These are phyloP conservation scores for Linnemannia exigua DNA, from an alignment of 192 early-diverging fungal genomes.

Conservation along the genomic window DNA sequence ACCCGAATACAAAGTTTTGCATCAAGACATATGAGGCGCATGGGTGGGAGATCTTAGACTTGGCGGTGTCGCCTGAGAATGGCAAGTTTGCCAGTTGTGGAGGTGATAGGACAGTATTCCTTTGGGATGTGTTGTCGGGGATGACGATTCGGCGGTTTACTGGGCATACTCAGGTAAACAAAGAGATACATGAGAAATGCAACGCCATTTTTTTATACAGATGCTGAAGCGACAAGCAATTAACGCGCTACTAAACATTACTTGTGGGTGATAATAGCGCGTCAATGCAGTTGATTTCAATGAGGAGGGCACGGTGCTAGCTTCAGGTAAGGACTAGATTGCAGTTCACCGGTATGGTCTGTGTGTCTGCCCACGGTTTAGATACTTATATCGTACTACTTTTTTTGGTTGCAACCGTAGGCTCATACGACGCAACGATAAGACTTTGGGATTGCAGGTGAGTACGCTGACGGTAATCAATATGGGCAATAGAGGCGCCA, in stretches of 20 bases:
- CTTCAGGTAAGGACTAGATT: slow-evolving; percentile 73
- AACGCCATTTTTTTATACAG: too few relatives aligned
- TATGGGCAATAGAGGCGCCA: too few relatives aligned
- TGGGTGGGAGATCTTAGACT: slow-evolving; percentile 83
- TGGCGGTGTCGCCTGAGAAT: slow-evolving; percentile 80
- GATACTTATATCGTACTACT: neutral
- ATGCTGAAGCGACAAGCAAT: too few relatives aligned
- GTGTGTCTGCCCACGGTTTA: too few relatives aligned
- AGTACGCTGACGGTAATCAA: too few relatives aligned
- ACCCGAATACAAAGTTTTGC: slow-evolving; percentile 72
- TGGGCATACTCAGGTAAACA: slow-evolving; percentile 80
- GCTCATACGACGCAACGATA: slow-evolving; percentile 79
- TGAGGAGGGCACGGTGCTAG: slow-evolving; percentile 79
- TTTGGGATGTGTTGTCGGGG: slow-evolving; percentile 91
- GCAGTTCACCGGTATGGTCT: neutral
- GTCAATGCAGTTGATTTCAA: slow-evolving; percentile 91
- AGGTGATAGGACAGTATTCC: slow-evolving; percentile 82
- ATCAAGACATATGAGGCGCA: slow-evolving; percentile 90
- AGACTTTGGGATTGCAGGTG: slow-evolving; percentile 86
- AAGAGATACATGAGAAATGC: neutral
- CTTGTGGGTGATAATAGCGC: slow-evolving; percentile 53
- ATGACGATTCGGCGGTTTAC: slow-evolving; percentile 78
- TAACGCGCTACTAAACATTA: neutral
- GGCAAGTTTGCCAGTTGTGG: slow-evolving; percentile 83
- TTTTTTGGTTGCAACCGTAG: slow-evolving; percentile 32